Evolutionary conservation across 2,329 filamentous ascomycete genomes (phyloP), one percentile per base, ranked within the genome.

Genomic region (Lanzia echinophila): DNA sequence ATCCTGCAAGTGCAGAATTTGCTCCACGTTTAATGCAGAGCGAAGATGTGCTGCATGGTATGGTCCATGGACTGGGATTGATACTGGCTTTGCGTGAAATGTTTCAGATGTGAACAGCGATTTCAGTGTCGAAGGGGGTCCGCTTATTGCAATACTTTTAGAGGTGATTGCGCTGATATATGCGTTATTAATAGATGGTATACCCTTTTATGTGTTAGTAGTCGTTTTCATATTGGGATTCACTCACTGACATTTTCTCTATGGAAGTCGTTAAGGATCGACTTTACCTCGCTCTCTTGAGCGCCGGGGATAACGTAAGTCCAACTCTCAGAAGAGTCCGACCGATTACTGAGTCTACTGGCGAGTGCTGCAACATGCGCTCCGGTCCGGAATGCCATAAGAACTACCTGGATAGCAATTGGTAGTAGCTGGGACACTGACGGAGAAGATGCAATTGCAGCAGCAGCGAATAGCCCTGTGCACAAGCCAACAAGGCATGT

Each of bases 291-390:
- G 34, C 73, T 67, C 58, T 82, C 77, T 42, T 72, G 75, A 42
- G 77, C 71, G 43, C 75, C 77, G n/a, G 82, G 74, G 50, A 87
- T 75, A 58, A 87, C 79, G 54, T 79, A 82, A 7, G 84, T 85
- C 85, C 85, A 88, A 63, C 79, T 79, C 59, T 82, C 76, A 15
- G 79, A 79, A 38, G 65, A 65, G n/a, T 71, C 71, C 20, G 47
- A 58, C 7, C 70, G 60, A 6, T 72, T 53, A 8, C 58, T 51
- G 2, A 61, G 54, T 11, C 53, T 57, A 2, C 57, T 53, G 7
- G 54, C 58, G 12, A 61, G 38, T n/a, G 54, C 55, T 17, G 59
- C 47, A 28, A 53, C 44, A 22, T 53, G 38, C 15, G 44, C 24
- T 19, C 50, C 50, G 7, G 50, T 48, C 24, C 50, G 24, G 13